Evolutionary conservation across 495 filamentous ascomycete genomes (phyloP), one percentile per base, ranked within the genome.

Genomic region (Chaetomium tenue): DNA sequence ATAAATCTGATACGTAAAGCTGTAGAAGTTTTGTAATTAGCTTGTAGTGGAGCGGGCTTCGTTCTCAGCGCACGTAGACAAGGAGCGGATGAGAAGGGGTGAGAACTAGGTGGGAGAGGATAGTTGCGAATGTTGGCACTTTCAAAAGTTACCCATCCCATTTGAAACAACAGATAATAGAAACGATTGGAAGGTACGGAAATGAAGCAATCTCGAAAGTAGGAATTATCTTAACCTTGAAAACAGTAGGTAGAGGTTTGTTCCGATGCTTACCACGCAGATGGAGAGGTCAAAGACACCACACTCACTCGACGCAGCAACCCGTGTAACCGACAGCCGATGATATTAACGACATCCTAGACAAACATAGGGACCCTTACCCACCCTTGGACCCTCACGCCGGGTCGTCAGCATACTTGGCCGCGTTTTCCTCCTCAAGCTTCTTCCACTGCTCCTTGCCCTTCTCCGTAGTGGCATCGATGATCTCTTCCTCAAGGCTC

Each of bases 381-480:
- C 47, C 8, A 11, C 39, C 12, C 26, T 8, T 3, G 18, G 26
- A 16, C 23, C 59, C 42, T 63, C 25, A 66, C 58, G 67, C 69
- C 48, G 63, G 64, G 37, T 69, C 68, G 37, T 71, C 73, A 7
- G 68, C 70, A 58, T 75, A 70, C 62, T 70, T 55, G 40, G 68
- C 68, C 63, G 74, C 67, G 44, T 87, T 81, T 13, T 47, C 67
- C 58, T 87, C 82, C 76, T 97, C 91, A 54, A 98, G 81, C 75
- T 90, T 84, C 76, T 89, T 87, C 51, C 96, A 77, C 74, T 87
- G 84, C 75, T 87, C 83, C 76, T 86, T 81, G 11, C 94, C 94
- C 72, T 97, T 92, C 66, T 93, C 91, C 0, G 94, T 98, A 25
- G 93, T 98, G 8, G 91, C 91, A 79, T 98, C 94, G 69, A 98